A percentile compares a stretch with the other conserved stretches of the same genome.
Evolutionary conservation across 768 basidiomycete genomes (phyloP).

Genomic region (Epithele typhae): DNA sequence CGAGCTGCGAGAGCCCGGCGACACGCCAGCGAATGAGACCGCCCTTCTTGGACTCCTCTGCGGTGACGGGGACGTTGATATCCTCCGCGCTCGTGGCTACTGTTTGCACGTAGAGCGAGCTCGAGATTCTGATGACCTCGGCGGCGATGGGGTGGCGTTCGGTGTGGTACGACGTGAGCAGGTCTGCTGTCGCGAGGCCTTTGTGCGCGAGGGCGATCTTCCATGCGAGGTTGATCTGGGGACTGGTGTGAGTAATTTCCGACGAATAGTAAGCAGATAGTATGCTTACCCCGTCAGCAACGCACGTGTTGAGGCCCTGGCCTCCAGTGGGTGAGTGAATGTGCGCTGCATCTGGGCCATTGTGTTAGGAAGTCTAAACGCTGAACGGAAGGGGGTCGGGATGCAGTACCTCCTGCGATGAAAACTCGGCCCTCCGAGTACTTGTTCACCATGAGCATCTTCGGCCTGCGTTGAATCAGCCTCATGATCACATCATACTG

Average conservation of each 20-base stretch:
- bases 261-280: too few species aligned
- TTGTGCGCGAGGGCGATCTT: slow-evolving; percentile 28
- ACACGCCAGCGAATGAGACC: slow-evolving; percentile 20
- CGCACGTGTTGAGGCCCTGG: slow-evolving; percentile 29
- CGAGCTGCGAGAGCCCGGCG: slow-evolving; percentile 36
- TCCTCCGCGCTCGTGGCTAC: background rate
- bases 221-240: slow-evolving; percentile 28
- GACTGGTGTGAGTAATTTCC: background rate
- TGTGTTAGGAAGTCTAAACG: too few species aligned
- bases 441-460: slow-evolving; percentile 43
- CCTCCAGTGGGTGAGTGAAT: slow-evolving; percentile 41
- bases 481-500: too few species aligned
- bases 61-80: background rate
- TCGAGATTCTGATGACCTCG: slow-evolving; percentile 24
- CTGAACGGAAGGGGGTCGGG: too few species aligned
- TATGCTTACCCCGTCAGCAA: slow-evolving; percentile 25
- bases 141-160: slow-evolving; percentile 29
- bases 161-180: slow-evolving; percentile 24
- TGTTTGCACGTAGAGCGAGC: slow-evolving; percentile 7
- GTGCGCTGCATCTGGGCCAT: slow-evolving; percentile 42
- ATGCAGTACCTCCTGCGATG: slow-evolving; percentile 37
- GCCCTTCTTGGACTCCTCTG: too few species aligned
- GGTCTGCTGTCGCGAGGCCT: slow-evolving; percentile 19
- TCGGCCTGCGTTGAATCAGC: slow-evolving; percentile 40
- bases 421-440: slow-evolving; percentile 41